phyloP scores from a whole-genome alignment of 257 asterid genomes.

The Petunia secreta region DNA sequence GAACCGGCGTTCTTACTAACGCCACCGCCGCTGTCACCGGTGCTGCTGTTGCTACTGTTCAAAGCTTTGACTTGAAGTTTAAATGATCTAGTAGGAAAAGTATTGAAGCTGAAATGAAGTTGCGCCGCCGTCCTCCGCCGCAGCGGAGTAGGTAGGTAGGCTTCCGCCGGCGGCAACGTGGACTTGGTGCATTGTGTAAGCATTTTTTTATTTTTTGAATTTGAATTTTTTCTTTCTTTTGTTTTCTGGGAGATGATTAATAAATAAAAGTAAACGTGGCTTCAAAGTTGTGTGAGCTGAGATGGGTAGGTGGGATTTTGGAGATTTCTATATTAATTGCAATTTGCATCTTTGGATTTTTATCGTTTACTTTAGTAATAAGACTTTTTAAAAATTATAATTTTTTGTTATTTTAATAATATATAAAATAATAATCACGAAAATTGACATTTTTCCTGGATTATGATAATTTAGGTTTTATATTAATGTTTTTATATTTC shows the following conservation, averaged over 20 bases:
- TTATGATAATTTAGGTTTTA: too few species aligned
- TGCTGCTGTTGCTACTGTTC: conserved; percentile 4
- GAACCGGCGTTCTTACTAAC: conserved; percentile 25
- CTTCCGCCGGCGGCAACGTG: conserved; percentile 24
- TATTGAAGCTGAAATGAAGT: conserved; percentile 27
- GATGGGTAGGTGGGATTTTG: background rate
- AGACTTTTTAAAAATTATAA: too few species aligned
- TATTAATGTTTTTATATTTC: too few species aligned
- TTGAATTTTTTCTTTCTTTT: background rate
- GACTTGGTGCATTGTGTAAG: conserved; percentile 25
- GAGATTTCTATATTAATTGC: background rate
- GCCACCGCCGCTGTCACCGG: conserved; percentile 28
- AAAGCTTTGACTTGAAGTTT: conserved; percentile 35
- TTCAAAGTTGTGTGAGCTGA: background rate
- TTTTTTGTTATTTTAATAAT: too few species aligned
- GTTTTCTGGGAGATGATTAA: background rate
- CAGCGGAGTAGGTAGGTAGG: conserved; percentile 15
- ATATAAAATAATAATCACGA: too few species aligned
- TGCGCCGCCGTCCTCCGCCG: background rate
- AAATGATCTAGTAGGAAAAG: background rate
- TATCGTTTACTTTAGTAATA: too few species aligned
- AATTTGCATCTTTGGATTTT: background rate
- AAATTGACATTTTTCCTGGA: too few species aligned
- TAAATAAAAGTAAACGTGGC: background rate
- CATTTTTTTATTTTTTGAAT: conserved; percentile 21